These are phyloP conservation scores for Primulina eburnea DNA, from an alignment of 257 asterid species.

Conservation along the genomic window DNA sequence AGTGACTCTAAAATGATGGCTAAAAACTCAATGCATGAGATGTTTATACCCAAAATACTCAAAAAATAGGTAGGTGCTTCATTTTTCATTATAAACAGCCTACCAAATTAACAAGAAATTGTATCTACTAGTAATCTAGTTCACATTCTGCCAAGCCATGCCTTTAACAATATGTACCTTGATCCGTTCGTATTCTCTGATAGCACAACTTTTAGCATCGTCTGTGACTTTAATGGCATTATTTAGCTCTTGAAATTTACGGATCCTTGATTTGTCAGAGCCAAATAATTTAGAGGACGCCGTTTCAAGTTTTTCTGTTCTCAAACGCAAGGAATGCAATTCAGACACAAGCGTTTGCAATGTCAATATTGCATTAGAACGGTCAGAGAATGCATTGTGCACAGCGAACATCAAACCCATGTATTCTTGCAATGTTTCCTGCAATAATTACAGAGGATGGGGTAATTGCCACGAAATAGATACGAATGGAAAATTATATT, in stretches of 20 bases:
- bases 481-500: slow-evolving; percentile 6
- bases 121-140: slow-evolving; percentile 19
- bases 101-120: slow-evolving; percentile 10
- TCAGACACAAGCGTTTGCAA: slow-evolving; percentile 94
- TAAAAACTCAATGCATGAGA: not conserved
- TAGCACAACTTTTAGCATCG: slow-evolving; percentile 81
- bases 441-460: slow-evolving; percentile 29
- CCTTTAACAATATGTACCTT: slow-evolving; percentile 49
- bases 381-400: slow-evolving; percentile 82
- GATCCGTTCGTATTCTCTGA: slow-evolving; percentile 81
- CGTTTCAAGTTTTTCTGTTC: slow-evolving; percentile 78
- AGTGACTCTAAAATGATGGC: slow-evolving; percentile 1
- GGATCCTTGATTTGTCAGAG: slow-evolving; percentile 74
- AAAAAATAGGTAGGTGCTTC: not conserved
- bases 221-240: slow-evolving; percentile 81
- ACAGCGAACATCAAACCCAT: slow-evolving; percentile 86
- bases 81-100: slow-evolving; percentile 10
- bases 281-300: slow-evolving; percentile 75
- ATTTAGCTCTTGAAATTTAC: slow-evolving; percentile 65
- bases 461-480: not conserved
- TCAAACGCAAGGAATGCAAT: slow-evolving; percentile 69
- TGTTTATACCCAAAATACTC: not conserved
- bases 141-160: slow-evolving; percentile 14
- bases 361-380: slow-evolving; percentile 89
- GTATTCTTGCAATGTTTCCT: slow-evolving; percentile 85